A percentile compares a stretch with the other conserved stretches of the same genome.
Conservation (phyloP, 176 grass and related monocot genomes). For the Poa annua region DNA sequence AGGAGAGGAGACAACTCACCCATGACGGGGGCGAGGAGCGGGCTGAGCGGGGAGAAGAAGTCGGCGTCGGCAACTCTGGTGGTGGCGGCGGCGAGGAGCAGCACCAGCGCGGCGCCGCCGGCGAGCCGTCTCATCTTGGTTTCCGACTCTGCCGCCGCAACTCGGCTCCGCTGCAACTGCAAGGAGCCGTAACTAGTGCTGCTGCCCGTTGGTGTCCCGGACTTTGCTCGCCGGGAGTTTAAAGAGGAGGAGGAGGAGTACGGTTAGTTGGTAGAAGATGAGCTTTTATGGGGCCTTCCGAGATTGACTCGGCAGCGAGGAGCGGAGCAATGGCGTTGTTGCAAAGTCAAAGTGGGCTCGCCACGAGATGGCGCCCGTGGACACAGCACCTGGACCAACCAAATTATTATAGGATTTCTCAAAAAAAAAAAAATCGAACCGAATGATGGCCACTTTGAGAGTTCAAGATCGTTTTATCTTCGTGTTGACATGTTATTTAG, state of each 20-base stretch:
- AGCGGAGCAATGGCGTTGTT: neutral
- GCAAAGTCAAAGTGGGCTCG: too few relatives aligned
- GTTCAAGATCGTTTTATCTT: too few relatives aligned
- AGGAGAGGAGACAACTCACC: constrained; percentile 29
- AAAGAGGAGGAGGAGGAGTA: constrained; percentile 8
- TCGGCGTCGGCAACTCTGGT: constrained; percentile 38
- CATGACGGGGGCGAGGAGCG: constrained; percentile 63
- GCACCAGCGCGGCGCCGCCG: constrained; percentile 29
- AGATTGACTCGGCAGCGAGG: constrained; percentile 38
- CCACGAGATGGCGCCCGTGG: too few relatives aligned
- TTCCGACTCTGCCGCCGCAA: neutral
- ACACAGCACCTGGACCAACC: too few relatives aligned
- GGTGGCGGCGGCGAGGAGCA: constrained; percentile 31
- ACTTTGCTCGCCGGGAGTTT: constrained; percentile 14
- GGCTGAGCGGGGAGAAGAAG: constrained; percentile 69
- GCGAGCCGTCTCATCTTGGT: constrained; percentile 26
- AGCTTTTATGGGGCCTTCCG: constrained; percentile 31
- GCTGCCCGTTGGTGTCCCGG: neutral
- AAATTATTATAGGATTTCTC: too few relatives aligned
- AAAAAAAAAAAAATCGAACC: too few relatives aligned
- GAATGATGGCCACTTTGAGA: too few relatives aligned
- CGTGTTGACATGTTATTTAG: too few relatives aligned
- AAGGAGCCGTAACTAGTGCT: neutral
- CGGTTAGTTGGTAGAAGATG: constrained; percentile 38
- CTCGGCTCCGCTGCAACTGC: neutral